These are phyloP conservation scores for Cordyceps javanica DNA, from an alignment of 2,329 filamentous ascomycete species.

Conservation along the genomic window DNA sequence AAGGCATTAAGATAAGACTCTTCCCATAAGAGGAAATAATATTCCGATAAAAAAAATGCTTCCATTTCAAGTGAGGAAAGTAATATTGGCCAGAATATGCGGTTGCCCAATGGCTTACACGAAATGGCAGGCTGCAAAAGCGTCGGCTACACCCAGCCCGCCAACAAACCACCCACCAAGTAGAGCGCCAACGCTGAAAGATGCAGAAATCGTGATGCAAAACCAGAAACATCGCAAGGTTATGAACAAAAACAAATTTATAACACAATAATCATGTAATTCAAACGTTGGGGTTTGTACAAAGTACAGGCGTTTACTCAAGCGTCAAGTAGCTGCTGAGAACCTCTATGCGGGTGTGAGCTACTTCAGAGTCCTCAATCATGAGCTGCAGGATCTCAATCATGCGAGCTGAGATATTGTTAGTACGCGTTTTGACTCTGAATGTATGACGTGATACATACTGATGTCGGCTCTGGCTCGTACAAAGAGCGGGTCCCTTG, in stretches of 20 bases:
- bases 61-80: not conserved
- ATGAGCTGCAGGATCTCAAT: slow-evolving; percentile 58
- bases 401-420: slow-evolving; percentile 45
- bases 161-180: slow-evolving; percentile 5
- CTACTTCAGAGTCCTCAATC: slow-evolving; percentile 53
- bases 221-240: not conserved
- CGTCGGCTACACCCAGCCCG: not conserved
- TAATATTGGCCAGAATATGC: not conserved
- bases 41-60: not conserved
- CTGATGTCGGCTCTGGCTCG: slow-evolving; percentile 55
- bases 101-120: slow-evolving; percentile 4
- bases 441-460: slow-evolving; percentile 32
- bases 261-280: not conserved
- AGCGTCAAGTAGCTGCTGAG: slow-evolving; percentile 45
- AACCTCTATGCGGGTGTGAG: slow-evolving; percentile 52
- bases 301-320: not conserved
- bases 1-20: not conserved
- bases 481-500: slow-evolving; percentile 52
- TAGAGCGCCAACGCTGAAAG: slow-evolving; percentile 14
- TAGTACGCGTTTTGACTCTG: slow-evolving; percentile 4
- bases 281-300: not conserved
- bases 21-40: not conserved
- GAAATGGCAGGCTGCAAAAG: not conserved
- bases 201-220: slow-evolving; percentile 2
- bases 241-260: not conserved